Evolutionary conservation across 2,329 filamentous ascomycete genomes (phyloP).

Genomic region (Hypoxylon sp.): DNA sequence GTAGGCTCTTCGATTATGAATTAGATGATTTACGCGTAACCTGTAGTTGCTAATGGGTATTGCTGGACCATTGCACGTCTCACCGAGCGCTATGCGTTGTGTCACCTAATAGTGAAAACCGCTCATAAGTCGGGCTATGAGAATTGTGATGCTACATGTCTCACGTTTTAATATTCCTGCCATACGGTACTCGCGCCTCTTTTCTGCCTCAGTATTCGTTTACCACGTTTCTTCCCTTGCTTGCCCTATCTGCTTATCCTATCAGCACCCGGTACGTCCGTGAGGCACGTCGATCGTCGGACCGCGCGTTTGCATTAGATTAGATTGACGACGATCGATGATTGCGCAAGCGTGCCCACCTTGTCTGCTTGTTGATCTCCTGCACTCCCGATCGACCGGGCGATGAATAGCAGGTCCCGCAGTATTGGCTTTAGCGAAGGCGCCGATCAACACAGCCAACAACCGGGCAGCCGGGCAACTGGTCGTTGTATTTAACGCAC

Average conservation of each 20-base stretch:
- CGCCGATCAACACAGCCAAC: constrained; percentile 7
- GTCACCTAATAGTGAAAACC: background rate
- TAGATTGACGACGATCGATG: constrained; percentile 14
- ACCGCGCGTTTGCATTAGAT: constrained; percentile 6
- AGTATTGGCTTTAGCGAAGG: background rate
- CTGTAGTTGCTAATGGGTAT: background rate
- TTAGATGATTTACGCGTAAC: background rate
- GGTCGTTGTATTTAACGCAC: constrained; percentile 3
- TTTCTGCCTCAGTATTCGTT: background rate
- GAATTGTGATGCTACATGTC: background rate
- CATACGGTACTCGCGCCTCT: background rate
- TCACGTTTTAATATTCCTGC: background rate
- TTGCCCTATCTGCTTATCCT: background rate
- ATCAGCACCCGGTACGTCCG: background rate
- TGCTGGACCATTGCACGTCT: no score
- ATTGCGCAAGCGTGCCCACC: constrained; percentile 7
- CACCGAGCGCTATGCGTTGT: background rate
- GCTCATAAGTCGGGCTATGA: background rate
- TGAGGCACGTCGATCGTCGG: background rate
- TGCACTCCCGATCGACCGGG: constrained; percentile 16
- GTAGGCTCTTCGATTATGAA: background rate
- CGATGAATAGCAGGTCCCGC: background rate
- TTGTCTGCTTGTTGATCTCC: constrained; percentile 13
- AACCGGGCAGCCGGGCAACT: background rate
- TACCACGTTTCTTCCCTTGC: background rate